Base-by-base conservation (phyloP, 768 basidiomycete genomes). In the Sarcomyxa edulis region DNA sequence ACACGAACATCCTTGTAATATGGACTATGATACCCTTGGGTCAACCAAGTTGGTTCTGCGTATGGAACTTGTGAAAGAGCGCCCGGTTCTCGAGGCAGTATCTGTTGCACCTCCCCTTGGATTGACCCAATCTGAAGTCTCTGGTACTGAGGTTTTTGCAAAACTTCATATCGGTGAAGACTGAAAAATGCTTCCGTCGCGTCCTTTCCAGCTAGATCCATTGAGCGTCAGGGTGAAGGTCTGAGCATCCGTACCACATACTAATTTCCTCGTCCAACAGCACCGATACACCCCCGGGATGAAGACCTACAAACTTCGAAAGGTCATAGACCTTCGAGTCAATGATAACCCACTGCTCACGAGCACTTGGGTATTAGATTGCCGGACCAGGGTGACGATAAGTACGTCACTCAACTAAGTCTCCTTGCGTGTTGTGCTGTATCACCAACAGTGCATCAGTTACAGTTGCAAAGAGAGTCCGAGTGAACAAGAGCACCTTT, bases 261-360 rank as follows among this genome's bases (percentile, higher is more conserved):
- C 84, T 81, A 31, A 92, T 74, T 48, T 88, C 88, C 6, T 70
- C 61, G 52, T 87, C 81, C 18, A 79, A 59, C 16, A 96, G 71
- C 7, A 90, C 90, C 2, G 76, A 69, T 0, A 71, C 55, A 18
- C 91, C 90, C 40, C 91, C 92, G 1, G 89, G 92, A 52, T 96
- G 92, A 34, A 93, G 63, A 33, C 69, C 70, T 49, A 74, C 74
- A 66, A 97, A 94, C 49, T 71, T 77, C 14, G 82, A 76, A 14
- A 94, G 60, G 60, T 93, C 81, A 58, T 81, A 92, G 22, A 91
- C 90, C 52, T 82, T 85, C 20, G 79, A 69, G 55, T 95, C 89
- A 46, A 92, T 76, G 46, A 91, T 73, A 32, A 92, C 64, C 88
- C 88, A 92, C 81, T 87, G 42, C 10, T 20, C 14, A 28, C 9